Base-by-base conservation (phyloP, 1,139 yeast genomes). In the Protomyces lactucae-debilis region DNA sequence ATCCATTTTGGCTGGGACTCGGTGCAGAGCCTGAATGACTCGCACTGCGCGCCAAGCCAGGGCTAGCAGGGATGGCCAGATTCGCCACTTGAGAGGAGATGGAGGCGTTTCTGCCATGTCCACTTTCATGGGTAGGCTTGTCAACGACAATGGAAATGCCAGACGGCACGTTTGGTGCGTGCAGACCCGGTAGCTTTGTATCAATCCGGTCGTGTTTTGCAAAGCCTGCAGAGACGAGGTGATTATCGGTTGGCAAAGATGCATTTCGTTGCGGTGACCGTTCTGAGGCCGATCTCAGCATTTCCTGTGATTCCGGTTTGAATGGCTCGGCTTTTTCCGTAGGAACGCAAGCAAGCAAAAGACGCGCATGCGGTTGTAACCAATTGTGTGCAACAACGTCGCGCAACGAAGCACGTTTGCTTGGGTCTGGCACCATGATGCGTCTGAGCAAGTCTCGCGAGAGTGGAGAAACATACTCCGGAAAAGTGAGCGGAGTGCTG, bases 381-480 rank as follows among this genome's bases (percentile, higher is more conserved):
- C 99, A 93, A 37, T 89, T 85, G 75, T 93, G 99, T 43, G 83
- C 80, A 70, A 93, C 81, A 32, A 93, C 86, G 61, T 85, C 86
- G 70, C 81, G 80, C 69, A 93, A 80, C 55, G 79, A 79, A 52
- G 89, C 82, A 75, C 99, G 84, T 71, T 81, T 84, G 68, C 78
- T 82, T n/a, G 99, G 99, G 73, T 89, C 89, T 1, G 96, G 82
- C 4, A 90, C 95, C 66, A 92, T 82, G 51, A 93, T 87, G 73
- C 87, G 86, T 71, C 98, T 82, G 67, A 93, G 78, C 68, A 93
- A 79, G 76, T 93, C 98, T 76, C 99, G 83, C 12, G 99, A 95
- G 74, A 89, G 81, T 2, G 98, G 96, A 60, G 87, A 86, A 65
- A 95, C 85, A 73, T 90, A 92, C 74, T 92, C 98, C 1, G 99